These are phyloP conservation scores for Ajuga chamaepitys DNA, from an alignment of 257 asterid genomes.

Conservation along the genomic window DNA sequence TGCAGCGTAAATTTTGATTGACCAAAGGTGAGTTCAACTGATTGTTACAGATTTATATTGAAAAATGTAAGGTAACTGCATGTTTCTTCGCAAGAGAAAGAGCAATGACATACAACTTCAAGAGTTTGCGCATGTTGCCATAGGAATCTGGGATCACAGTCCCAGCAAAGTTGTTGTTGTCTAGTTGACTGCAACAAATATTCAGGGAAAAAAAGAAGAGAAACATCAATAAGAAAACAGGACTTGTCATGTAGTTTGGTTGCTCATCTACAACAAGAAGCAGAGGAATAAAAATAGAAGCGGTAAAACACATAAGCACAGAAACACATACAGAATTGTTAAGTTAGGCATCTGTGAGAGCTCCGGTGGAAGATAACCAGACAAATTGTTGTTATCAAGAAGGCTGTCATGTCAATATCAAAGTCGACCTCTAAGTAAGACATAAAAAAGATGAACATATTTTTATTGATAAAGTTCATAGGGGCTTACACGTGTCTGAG, in stretches of 20 bases:
- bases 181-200: constrained; percentile 35
- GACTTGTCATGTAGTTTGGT: neutral
- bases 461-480: neutral
- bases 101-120: constrained; percentile 31
- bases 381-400: constrained; percentile 50
- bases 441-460: neutral
- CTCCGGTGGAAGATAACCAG: constrained; percentile 61
- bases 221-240: neutral
- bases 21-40: no score
- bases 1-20: no score
- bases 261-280: neutral
- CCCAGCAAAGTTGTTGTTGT: constrained; percentile 48
- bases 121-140: constrained; percentile 23
- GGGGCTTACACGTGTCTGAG: constrained; percentile 42
- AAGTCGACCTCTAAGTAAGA: neutral
- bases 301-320: no score
- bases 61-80: neutral
- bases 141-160: constrained; percentile 36
- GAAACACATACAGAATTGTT: constrained; percentile 33
- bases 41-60: neutral
- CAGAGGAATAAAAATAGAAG: neutral
- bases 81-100: neutral
- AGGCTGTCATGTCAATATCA: constrained; percentile 33
- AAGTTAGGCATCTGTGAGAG: constrained; percentile 27
- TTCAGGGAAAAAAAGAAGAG: neutral